Evolutionary conservation across 2,329 filamentous ascomycete species (phyloP).

Genomic region (Ascochyta koolunga): DNA sequence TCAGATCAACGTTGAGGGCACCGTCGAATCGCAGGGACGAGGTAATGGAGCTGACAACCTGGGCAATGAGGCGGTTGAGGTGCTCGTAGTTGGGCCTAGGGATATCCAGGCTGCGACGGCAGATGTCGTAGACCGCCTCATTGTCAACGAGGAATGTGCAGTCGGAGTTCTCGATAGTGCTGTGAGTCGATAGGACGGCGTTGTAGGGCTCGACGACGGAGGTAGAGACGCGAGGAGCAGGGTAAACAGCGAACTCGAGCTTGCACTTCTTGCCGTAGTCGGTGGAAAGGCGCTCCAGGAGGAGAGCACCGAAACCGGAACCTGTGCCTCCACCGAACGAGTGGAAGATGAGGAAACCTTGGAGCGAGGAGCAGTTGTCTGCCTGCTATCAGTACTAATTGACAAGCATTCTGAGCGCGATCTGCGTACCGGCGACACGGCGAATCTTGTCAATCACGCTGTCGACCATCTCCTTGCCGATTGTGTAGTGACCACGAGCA

Average conservation of each 20-base stretch:
- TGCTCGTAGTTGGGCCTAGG: conserved; percentile 73
- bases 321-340: conserved; percentile 76
- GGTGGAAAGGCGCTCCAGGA: conserved; percentile 74
- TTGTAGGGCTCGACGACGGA: conserved; percentile 78
- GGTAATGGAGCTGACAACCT: conserved; percentile 77
- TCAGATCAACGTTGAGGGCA: conserved; percentile 74
- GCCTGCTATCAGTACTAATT: conserved; percentile 21
- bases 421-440: conserved; percentile 66
- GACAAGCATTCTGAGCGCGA: not conserved
- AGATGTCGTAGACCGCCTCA: conserved; percentile 77
- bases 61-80: conserved; percentile 74
- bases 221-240: conserved; percentile 71
- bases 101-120: conserved; percentile 73
- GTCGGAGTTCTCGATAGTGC: conserved; percentile 78
- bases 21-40: conserved; percentile 75
- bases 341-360: conserved; percentile 77
- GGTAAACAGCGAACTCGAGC: conserved; percentile 76
- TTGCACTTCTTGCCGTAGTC: conserved; percentile 80
- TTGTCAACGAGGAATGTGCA: conserved; percentile 80
- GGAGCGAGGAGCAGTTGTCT: conserved; percentile 76
- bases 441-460: conserved; percentile 72
- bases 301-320: conserved; percentile 73
- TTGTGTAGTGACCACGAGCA: conserved; percentile 76
- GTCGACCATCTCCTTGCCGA: conserved; percentile 78
- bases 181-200: conserved; percentile 74